Percentiles rank a stretch among this genome's conserved stretches.
Conservation (phyloP, 2,329 filamentous ascomycete genomes). For the Annulohypoxylon truncatum region DNA sequence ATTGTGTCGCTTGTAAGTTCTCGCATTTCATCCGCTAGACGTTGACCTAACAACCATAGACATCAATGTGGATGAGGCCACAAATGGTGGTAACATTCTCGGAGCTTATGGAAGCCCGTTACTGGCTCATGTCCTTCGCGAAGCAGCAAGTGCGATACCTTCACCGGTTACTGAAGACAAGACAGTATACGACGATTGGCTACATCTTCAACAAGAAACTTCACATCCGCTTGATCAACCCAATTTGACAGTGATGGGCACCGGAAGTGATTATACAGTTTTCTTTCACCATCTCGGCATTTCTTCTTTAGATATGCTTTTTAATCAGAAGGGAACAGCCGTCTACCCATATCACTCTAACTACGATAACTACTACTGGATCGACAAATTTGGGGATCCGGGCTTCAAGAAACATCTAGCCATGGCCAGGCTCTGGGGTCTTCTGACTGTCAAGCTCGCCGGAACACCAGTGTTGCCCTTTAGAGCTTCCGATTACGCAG, state of each 20-base stretch:
- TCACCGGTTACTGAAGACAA: constrained; percentile 62
- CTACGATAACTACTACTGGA: constrained; percentile 80
- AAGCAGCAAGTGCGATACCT: constrained; percentile 61
- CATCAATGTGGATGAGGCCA: constrained; percentile 75
- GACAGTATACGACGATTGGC: constrained; percentile 60
- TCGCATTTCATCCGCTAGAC: neutral
- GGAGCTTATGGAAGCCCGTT: constrained; percentile 67
- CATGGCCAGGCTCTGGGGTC: constrained; percentile 58
- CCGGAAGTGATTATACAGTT: constrained; percentile 69
- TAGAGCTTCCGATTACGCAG: constrained; percentile 24
- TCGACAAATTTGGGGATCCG: constrained; percentile 74
- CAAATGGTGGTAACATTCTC: constrained; percentile 68
- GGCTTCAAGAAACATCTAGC: constrained; percentile 64
- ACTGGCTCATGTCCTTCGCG: constrained; percentile 67
- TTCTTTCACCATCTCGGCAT: constrained; percentile 70
- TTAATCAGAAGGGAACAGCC: constrained; percentile 52
- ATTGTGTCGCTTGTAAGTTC: constrained; percentile 69
- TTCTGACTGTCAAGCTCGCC: constrained; percentile 32
- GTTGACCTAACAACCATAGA: constrained; percentile 19
- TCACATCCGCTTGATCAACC: constrained; percentile 51
- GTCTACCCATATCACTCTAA: constrained; percentile 78
- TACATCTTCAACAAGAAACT: neutral
- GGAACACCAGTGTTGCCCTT: constrained; percentile 27
- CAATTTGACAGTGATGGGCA: constrained; percentile 63
- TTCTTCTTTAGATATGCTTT: constrained; percentile 65